A percentile compares a stretch with the other conserved stretches of the same genome.
These are phyloP conservation scores for Alloascoidea hylecoeti DNA, from an alignment of 805 yeast species.

Conservation along the genomic window DNA sequence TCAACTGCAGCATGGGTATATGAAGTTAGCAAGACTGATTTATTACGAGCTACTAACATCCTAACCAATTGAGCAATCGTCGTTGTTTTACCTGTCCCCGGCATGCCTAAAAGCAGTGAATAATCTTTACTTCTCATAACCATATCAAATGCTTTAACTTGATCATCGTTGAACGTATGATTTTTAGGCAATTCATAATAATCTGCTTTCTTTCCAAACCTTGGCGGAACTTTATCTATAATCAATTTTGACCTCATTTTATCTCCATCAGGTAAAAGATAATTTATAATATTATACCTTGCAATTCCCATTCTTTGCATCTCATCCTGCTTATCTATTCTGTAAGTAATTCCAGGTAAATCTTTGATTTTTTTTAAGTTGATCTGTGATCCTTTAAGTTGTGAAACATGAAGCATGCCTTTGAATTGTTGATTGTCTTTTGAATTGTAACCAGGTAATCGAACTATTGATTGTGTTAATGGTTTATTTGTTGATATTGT, in stretches of 20 bases:
- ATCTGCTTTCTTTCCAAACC: conserved; percentile 13
- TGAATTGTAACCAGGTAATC: conserved; percentile 26
- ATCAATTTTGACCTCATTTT: conserved; percentile 27
- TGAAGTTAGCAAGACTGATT: conserved; percentile 65
- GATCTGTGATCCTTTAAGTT: conserved; percentile 6
- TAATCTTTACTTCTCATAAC: conserved; percentile 61
- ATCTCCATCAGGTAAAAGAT: conserved; percentile 41
- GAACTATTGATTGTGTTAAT: conserved; percentile 28
- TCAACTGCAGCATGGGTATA: conserved; percentile 96
- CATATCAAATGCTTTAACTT: conserved; percentile 48
- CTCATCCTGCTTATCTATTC: conserved; percentile 74
- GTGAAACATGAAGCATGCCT: conserved; percentile 24
- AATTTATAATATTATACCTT: conserved; percentile 56
- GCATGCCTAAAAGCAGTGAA: conserved; percentile 85
- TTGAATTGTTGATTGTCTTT: conserved; percentile 33
- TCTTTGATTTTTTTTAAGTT: too few relatives aligned
- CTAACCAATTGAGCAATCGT: conserved; percentile 67
- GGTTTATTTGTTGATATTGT: conserved; percentile 39
- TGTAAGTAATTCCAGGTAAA: conserved; percentile 20
- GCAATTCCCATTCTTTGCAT: conserved; percentile 66
- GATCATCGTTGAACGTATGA: conserved; percentile 51
- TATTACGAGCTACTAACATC: conserved; percentile 40
- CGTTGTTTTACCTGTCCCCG: conserved; percentile 95
- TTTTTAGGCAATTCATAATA: conserved; percentile 6
- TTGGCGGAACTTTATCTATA: conserved; percentile 40